These are phyloP conservation scores for Raphanus hybrid DNA, from an alignment of 441 rosid species.

Conservation along the genomic window DNA sequence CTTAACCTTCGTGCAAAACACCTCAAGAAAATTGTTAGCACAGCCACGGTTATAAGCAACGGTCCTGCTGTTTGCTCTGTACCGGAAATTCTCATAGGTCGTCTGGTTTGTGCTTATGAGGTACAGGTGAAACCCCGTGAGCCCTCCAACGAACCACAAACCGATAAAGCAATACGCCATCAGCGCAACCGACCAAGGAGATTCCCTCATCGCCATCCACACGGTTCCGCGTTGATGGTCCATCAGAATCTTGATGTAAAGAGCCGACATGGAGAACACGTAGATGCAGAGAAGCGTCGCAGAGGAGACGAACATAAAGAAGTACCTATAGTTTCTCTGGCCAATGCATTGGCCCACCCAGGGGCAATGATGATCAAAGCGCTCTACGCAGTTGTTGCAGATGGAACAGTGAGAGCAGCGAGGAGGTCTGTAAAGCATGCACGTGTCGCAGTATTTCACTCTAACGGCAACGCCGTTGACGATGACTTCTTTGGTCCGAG, in stretches of 20 bases:
- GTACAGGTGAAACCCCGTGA: constrained; percentile 88
- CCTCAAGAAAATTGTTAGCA: constrained; percentile 66
- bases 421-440: constrained; percentile 92
- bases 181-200: constrained; percentile 76
- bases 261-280: constrained; percentile 79
- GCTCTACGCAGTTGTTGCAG: constrained; percentile 48
- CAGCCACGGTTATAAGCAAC: constrained; percentile 70
- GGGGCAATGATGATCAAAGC: constrained; percentile 93
- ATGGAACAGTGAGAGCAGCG: constrained; percentile 94
- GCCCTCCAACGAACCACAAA: constrained; percentile 96
- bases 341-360: constrained; percentile 97
- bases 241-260: constrained; percentile 86
- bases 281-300: constrained; percentile 87
- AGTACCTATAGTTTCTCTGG: constrained; percentile 88
- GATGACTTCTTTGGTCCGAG: constrained; percentile 77
- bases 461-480: constrained; percentile 72
- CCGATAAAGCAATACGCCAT: constrained; percentile 84
- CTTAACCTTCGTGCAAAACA: constrained; percentile 67
- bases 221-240: constrained; percentile 65
- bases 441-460: constrained; percentile 85
- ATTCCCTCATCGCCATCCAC: constrained; percentile 85
- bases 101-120: constrained; percentile 86
- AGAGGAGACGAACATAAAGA: constrained; percentile 92
- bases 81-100: constrained; percentile 89
- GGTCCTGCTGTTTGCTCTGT: constrained; percentile 72